These are phyloP conservation scores for Gigaspora rosea DNA, from an alignment of 192 early-diverging fungal species.

Conservation along the genomic window DNA sequence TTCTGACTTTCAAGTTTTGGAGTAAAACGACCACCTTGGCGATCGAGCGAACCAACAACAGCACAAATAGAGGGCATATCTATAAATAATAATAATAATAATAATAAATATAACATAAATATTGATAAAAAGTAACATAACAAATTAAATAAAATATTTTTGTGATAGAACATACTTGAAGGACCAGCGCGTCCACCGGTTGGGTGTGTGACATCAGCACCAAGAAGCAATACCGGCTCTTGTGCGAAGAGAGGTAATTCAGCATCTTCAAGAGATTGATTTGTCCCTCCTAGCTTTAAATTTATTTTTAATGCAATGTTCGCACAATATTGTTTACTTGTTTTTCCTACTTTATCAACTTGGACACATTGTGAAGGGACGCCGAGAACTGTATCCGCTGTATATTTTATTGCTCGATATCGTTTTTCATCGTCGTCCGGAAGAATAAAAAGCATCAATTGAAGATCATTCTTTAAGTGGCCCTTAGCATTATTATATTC, in stretches of 20 bases:
- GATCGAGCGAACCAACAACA: conserved; percentile 70
- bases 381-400: conserved; percentile 76
- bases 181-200: conserved; percentile 45
- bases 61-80: conserved; percentile 77
- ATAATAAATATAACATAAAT: neutral
- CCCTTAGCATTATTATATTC: conserved; percentile 71
- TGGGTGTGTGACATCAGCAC: conserved; percentile 85
- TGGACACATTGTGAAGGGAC: conserved; percentile 84
- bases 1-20: conserved; percentile 15
- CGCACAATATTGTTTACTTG: conserved; percentile 71
- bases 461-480: conserved; percentile 63
- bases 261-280: conserved; percentile 37
- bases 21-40: conserved; percentile 67
- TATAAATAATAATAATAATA: conserved; percentile 31
- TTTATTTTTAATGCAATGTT: conserved; percentile 88
- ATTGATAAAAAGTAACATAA: neutral
- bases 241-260: conserved; percentile 60
- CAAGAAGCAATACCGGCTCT: conserved; percentile 71
- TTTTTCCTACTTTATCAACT: conserved; percentile 61
- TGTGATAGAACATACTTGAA: conserved; percentile 3
- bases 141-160: conserved; percentile 38
- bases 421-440: conserved; percentile 73
- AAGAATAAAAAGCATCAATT: conserved; percentile 84
- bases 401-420: conserved; percentile 81
- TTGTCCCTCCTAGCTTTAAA: conserved; percentile 80